These are phyloP conservation scores for Coelastrella sp. DNA, from an alignment of 139 green algal species.

Conservation along the genomic window DNA sequence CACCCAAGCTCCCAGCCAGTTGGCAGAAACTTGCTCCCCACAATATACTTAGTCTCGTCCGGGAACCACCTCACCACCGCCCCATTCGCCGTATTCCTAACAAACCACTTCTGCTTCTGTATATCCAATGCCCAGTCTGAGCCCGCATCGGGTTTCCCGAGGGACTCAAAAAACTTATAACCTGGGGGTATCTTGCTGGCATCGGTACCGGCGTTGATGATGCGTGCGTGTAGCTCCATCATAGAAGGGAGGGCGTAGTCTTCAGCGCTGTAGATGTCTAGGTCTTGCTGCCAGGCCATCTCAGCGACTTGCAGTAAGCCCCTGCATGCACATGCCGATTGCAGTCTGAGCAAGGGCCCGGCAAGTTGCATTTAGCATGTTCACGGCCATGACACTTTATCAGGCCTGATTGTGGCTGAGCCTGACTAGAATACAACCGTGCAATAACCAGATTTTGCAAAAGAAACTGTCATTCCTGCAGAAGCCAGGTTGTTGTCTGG, in stretches of 20 bases:
- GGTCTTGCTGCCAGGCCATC: slow-evolving; percentile 28
- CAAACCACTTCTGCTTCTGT: neutral
- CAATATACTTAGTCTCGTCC: slow-evolving; percentile 35
- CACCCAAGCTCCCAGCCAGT: neutral
- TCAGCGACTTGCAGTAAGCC: slow-evolving; percentile 26
- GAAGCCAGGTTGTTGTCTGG: neutral
- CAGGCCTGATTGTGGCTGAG: too few species aligned
- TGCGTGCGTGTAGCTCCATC: slow-evolving; percentile 22
- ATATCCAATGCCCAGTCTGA: slow-evolving; percentile 12
- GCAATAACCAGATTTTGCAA: too few species aligned
- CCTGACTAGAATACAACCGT: too few species aligned
- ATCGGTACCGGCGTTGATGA: neutral
- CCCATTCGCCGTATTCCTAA: neutral
- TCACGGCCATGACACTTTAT: too few species aligned
- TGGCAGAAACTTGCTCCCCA: slow-evolving; percentile 16
- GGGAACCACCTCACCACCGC: neutral
- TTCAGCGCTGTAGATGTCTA: slow-evolving; percentile 9
- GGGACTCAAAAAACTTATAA: neutral
- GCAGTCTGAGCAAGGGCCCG: neutral
- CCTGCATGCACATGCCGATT: neutral
- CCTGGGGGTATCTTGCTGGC: neutral
- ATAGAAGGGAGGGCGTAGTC: neutral
- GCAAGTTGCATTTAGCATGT: too few species aligned
- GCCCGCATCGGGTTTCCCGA: neutral
- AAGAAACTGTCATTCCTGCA: too few species aligned